A percentile compares a stretch with the other conserved stretches of the same genome.
These are phyloP conservation scores for Lachnellula cervina DNA, from an alignment of 2,329 filamentous ascomycete genomes.

Conservation along the genomic window DNA sequence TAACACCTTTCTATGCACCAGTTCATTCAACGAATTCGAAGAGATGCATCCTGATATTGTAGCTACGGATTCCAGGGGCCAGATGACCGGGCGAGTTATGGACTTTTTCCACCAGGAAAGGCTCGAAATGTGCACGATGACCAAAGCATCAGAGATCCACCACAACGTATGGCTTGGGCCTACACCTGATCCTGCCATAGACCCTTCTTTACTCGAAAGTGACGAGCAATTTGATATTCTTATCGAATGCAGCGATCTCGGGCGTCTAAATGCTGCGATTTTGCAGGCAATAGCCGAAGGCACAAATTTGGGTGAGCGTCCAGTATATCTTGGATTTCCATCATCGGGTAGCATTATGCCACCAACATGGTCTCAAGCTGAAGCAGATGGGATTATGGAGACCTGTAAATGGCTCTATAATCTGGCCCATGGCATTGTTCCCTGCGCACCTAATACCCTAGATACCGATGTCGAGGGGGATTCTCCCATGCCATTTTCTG, in stretches of 20 bases:
- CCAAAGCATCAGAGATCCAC: slow-evolving; percentile 80
- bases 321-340: slow-evolving; percentile 67
- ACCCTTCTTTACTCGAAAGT: slow-evolving; percentile 38
- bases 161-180: slow-evolving; percentile 88
- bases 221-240: slow-evolving; percentile 70
- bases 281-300: slow-evolving; percentile 58
- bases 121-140: slow-evolving; percentile 91
- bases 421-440: slow-evolving; percentile 62
- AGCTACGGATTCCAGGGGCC: slow-evolving; percentile 66
- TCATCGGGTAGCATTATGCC: slow-evolving; percentile 90
- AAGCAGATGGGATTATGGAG: slow-evolving; percentile 78
- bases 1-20: slow-evolving; percentile 75
- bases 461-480: slow-evolving; percentile 47
- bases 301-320: slow-evolving; percentile 37
- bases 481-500: slow-evolving; percentile 42
- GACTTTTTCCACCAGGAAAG: slow-evolving; percentile 90
- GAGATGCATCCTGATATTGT: slow-evolving; percentile 64
- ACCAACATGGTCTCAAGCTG: slow-evolving; percentile 75
- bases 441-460: slow-evolving; percentile 16
- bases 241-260: slow-evolving; percentile 84
- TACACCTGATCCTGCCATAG: slow-evolving; percentile 62
- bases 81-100: slow-evolving; percentile 69
- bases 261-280: slow-evolving; percentile 65
- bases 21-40: slow-evolving; percentile 68
- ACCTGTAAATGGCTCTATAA: slow-evolving; percentile 89